These are phyloP conservation scores for Pelargonium australe DNA, from an alignment of 441 rosid genomes.

Conservation along the genomic window DNA sequence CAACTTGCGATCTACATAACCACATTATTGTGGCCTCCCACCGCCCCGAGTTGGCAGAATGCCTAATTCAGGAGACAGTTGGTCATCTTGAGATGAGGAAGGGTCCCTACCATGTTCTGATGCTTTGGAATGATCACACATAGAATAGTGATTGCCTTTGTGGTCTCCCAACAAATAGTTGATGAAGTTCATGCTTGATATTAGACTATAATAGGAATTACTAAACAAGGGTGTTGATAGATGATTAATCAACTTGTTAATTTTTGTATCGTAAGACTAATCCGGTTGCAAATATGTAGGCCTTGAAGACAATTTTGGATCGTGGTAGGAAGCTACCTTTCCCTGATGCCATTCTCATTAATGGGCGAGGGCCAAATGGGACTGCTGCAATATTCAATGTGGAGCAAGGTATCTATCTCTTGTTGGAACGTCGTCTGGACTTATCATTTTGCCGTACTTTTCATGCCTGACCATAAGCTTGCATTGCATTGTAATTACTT, in stretches of 20 bases:
- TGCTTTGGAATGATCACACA: neutral
- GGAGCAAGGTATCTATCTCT: constrained; percentile 41
- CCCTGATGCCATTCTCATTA: constrained; percentile 82
- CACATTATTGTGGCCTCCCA: neutral
- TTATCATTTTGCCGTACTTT: neutral
- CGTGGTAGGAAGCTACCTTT: constrained; percentile 34
- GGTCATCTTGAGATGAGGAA: neutral
- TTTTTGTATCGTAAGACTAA: neutral
- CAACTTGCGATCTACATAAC: neutral
- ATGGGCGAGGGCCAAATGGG: constrained; percentile 72
- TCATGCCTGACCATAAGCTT: neutral
- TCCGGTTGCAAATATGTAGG: neutral
- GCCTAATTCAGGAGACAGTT: neutral
- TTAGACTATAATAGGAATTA: neutral
- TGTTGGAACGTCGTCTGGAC: neutral
- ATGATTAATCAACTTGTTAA: too few relatives aligned
- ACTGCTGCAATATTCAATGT: constrained; percentile 44
- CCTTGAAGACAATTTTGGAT: neutral
- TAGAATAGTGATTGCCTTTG: neutral
- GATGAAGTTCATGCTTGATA: too few relatives aligned
- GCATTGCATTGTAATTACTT: neutral
- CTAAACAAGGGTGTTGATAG: neutral
- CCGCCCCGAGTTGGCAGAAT: neutral
- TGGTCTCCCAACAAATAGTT: too few relatives aligned
- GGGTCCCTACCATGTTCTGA: neutral